Evolutionary conservation across 2,329 filamentous ascomycete genomes (phyloP), one percentile per base, ranked within the genome.

Genomic region (Hypoxylon sp.): DNA sequence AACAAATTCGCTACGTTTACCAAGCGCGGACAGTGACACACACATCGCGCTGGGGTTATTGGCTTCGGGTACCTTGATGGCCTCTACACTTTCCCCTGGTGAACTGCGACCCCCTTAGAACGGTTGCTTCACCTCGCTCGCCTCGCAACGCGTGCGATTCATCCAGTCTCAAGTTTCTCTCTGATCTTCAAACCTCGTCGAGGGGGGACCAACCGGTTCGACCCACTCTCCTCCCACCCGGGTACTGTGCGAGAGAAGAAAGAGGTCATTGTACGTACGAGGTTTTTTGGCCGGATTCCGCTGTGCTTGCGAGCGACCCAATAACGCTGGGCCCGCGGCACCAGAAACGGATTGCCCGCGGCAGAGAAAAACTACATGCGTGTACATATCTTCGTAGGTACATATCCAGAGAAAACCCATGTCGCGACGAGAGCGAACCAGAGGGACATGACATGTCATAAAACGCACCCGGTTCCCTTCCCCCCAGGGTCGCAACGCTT

Each of bases 261-360:
- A 5, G 11, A 29, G 6, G 11, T 29, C 26, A 29, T 29, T 6
- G 29, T n/a, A 33, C 15, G 29, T n/a, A 33, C 27, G 24, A 18
- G 6, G 18, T 37, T n/a, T 31, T 23, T 46, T 54, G 48, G 18
- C 48, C 52, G 48, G 35, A 50, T 49, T 50, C 40, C 50, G 53
- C 55, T 17, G 48, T 54, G 46, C 46, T 42, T 55, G 54, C 57
- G 52, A 56, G 42, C 52, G 55, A 55, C 54, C 61, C 61, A 64
- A 64, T 62, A 55, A 49, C 56, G 41, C 55, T 55, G 47, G 50
- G 58, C 61, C n/a, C 61, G 58, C 61, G 61, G 61, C 62, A 58
- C 56, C 60, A 58, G 49, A 47, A 57, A n/a, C n/a, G n/a, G 42
- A 48, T 8, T 57, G 48, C 42, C 58, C 46, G 48, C 58, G 35